These are phyloP conservation scores for Xylaria sp. DNA, from an alignment of 2,329 filamentous ascomycete genomes.

Conservation along the genomic window DNA sequence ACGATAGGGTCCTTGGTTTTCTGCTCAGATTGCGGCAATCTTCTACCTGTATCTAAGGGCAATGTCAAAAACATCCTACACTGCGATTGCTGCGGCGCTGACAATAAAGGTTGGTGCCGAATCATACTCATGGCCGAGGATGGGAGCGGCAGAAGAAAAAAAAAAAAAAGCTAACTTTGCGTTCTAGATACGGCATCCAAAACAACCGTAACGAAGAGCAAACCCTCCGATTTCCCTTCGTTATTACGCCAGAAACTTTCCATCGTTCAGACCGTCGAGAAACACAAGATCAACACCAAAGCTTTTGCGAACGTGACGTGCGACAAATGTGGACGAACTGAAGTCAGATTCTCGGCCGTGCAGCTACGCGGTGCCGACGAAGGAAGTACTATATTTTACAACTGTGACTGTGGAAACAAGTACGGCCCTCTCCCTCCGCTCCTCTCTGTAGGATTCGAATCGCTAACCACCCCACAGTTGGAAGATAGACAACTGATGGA, in stretches of 20 bases:
- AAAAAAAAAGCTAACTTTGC: conserved; percentile 12
- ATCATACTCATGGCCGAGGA: neutral
- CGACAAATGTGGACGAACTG: conserved; percentile 77
- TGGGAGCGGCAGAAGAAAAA: neutral
- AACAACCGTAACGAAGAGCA: conserved; percentile 81
- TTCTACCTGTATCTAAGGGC: conserved; percentile 81
- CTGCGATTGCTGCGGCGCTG: conserved; percentile 85
- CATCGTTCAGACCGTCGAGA: conserved; percentile 81
- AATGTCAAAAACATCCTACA: conserved; percentile 75
- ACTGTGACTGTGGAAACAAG: conserved; percentile 82
- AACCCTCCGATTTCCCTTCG: conserved; percentile 88
- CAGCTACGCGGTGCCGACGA: conserved; percentile 94
- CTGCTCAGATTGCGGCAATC: conserved; percentile 89
- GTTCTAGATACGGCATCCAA: conserved; percentile 73
- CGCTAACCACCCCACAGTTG: conserved; percentile 33
- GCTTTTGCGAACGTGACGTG: conserved; percentile 72
- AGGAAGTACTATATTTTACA: conserved; percentile 90
- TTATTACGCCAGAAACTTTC: conserved; percentile 85
- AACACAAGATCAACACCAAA: conserved; percentile 77
- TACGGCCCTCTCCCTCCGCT: conserved; percentile 50
- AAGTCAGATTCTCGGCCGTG: conserved; percentile 84
- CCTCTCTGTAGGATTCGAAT: neutral
- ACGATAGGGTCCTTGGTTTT: conserved; percentile 91
- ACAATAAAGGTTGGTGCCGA: conserved; percentile 73
- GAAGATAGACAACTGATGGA: conserved; percentile 58